Conservation (phyloP, 768 basidiomycete genomes). For the Phylloporus arenicola region DNA sequence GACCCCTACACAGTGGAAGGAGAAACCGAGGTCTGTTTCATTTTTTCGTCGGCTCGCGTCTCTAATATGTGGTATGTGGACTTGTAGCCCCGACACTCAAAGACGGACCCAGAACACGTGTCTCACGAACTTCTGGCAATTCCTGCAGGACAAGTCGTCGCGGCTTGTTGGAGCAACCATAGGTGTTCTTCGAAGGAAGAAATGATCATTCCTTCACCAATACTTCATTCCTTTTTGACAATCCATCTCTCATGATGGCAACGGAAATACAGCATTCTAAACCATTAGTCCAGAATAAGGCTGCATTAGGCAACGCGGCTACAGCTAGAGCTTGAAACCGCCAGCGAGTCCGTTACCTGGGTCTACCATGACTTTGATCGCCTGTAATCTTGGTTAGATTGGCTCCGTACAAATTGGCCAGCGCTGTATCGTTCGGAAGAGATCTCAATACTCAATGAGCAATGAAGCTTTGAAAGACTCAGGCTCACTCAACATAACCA, state of each 20-base stretch:
- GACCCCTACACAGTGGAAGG: neutral
- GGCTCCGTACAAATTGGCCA: conserved; percentile 42
- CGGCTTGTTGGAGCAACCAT: conserved; percentile 6
- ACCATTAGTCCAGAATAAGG: no score
- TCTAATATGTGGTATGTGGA: neutral
- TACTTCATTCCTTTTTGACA: neutral
- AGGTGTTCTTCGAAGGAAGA: conserved; percentile 10
- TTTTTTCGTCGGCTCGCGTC: neutral
- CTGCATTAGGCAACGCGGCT: no score
- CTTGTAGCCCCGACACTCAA: conserved; percentile 3
- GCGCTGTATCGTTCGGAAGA: no score
- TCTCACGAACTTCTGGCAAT: conserved; percentile 10
- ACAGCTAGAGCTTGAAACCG: conserved; percentile 41
- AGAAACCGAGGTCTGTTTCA: conserved; percentile 11
- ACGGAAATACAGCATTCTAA: no score
- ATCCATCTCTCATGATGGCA: neutral
- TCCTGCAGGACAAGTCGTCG: conserved; percentile 9
- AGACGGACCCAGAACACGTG: conserved; percentile 8
- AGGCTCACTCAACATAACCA: no score
- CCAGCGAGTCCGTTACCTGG: conserved; percentile 37
- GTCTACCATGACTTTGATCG: neutral
- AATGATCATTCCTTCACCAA: conserved; percentile 7
- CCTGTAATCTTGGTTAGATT: conserved; percentile 31
- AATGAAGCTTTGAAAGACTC: no score
- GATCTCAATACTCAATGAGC: no score